Conservation (phyloP, 2,329 filamentous ascomycete genomes). For the Paradendryphiella salina region DNA sequence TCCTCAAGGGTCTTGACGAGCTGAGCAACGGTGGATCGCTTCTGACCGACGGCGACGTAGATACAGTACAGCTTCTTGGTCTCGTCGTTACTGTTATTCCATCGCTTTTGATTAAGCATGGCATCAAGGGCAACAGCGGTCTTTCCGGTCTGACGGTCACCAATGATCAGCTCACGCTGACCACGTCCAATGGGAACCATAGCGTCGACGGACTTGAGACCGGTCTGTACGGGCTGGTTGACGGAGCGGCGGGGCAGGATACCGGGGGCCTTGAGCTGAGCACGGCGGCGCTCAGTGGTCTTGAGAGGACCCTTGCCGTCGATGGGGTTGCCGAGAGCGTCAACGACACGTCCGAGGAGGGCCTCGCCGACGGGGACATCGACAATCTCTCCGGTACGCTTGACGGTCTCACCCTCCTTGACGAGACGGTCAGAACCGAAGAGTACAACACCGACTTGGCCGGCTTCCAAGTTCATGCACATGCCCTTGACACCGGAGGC, state of each 20-base stretch:
- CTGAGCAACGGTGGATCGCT: slow-evolving; percentile 98
- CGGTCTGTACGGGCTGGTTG: slow-evolving; percentile 98
- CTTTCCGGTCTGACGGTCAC: slow-evolving; percentile 99
- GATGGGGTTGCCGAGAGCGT: slow-evolving; percentile 98
- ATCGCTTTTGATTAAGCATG: slow-evolving; percentile 99
- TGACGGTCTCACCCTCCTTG: slow-evolving; percentile 99
- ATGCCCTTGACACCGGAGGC: slow-evolving; percentile 99
- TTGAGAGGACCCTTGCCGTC: slow-evolving; percentile 98
- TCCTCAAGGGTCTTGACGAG: slow-evolving; percentile 99
- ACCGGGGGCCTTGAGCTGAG: slow-evolving; percentile 97
- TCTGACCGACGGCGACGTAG: slow-evolving; percentile 99
- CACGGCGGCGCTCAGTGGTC: slow-evolving; percentile 88
- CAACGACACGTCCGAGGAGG: slow-evolving; percentile 96
- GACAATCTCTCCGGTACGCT: slow-evolving; percentile 99
- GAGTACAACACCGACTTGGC: slow-evolving; percentile 99
- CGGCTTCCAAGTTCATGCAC: slow-evolving; percentile 99
- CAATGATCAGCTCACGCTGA: slow-evolving; percentile 99
- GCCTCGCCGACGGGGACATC: slow-evolving; percentile 92
- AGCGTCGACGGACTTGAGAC: slow-evolving; percentile 98
- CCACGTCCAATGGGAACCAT: slow-evolving; percentile 99
- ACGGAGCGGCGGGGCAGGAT: slow-evolving; percentile 97
- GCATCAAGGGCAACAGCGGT: slow-evolving; percentile 97
- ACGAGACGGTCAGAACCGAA: slow-evolving; percentile 99
- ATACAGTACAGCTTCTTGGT: slow-evolving; percentile 99
- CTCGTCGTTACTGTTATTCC: slow-evolving; percentile 88